Evolutionary conservation across 441 rosid species (phyloP).

Genomic region (Dalechampia spathulata): DNA sequence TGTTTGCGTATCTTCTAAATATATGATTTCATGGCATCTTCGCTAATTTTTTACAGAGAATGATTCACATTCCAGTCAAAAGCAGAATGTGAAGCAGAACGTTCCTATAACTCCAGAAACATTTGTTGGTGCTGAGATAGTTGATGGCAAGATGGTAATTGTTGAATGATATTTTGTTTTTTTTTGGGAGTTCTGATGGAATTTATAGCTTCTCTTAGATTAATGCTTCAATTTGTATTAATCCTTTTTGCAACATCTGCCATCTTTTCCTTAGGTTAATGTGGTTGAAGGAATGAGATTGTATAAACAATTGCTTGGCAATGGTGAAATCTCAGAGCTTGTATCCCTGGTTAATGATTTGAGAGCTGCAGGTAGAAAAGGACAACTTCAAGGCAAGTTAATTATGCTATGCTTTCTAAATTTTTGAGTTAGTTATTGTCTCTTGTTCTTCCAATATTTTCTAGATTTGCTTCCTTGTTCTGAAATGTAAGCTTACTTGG

Average conservation of each 20-base stretch:
- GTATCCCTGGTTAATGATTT: slow-evolving; percentile 66
- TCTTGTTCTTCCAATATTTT: too few relatives aligned
- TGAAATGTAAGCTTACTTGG: too few relatives aligned
- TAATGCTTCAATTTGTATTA: neutral
- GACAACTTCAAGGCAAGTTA: slow-evolving; percentile 77
- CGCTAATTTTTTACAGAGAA: slow-evolving; percentile 31
- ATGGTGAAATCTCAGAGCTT: slow-evolving; percentile 52
- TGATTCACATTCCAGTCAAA: slow-evolving; percentile 25
- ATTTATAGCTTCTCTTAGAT: slow-evolving; percentile 1
- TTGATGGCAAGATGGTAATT: slow-evolving; percentile 66
- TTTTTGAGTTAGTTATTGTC: too few relatives aligned
- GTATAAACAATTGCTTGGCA: slow-evolving; percentile 49
- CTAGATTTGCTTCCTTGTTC: too few relatives aligned
- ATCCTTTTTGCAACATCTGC: slow-evolving; percentile 11
- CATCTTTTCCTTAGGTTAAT: slow-evolving; percentile 53
- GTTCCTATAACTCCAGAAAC: slow-evolving; percentile 37
- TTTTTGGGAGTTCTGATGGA: neutral
- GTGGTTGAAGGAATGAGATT: slow-evolving; percentile 86
- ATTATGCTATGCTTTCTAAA: neutral
- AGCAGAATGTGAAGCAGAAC: slow-evolving; percentile 41
- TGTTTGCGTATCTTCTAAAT: neutral
- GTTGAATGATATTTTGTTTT: neutral
- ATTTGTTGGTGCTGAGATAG: slow-evolving; percentile 51
- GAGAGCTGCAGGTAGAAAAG: slow-evolving; percentile 61
- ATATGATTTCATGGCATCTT: neutral